Conservation (phyloP, 345 rosid genomes). For the Aegle marmelos region DNA sequence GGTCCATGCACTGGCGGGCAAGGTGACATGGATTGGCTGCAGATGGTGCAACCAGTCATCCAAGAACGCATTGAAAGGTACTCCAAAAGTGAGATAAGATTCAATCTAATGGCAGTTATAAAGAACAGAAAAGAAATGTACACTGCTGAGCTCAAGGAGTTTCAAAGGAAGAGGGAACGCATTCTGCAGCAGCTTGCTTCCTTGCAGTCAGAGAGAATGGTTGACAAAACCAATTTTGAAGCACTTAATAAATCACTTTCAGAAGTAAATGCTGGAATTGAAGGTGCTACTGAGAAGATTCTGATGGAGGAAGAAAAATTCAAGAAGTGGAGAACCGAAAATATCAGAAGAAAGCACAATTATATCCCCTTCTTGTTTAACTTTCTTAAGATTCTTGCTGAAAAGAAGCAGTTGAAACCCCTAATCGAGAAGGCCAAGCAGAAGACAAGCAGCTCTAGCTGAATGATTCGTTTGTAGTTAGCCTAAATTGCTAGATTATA, state of each 20-base stretch:
- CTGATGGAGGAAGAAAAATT: constrained; percentile 93
- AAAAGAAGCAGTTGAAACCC: constrained; percentile 98
- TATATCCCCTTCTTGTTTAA: constrained; percentile 94
- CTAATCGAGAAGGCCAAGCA: constrained; percentile 97
- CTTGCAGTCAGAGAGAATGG: constrained; percentile 51
- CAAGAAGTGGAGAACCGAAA: constrained; percentile 96
- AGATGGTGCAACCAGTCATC: constrained; percentile 90
- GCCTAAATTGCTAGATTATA: not conserved
- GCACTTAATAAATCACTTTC: constrained; percentile 55
- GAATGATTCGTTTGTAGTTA: constrained; percentile 10
- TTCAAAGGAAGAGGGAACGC: constrained; percentile 79
- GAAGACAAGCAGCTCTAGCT: constrained; percentile 58
- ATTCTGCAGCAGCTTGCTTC: constrained; percentile 63
- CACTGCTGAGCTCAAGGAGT: constrained; percentile 83
- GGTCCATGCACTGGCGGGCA: constrained; percentile 66
- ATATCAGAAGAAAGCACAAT: constrained; percentile 90
- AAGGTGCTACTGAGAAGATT: constrained; percentile 78
- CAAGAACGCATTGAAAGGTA: constrained; percentile 91
- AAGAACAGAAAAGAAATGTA: constrained; percentile 86
- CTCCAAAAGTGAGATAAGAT: constrained; percentile 90
- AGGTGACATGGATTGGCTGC: constrained; percentile 76
- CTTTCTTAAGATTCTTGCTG: constrained; percentile 95
- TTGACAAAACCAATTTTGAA: constrained; percentile 48
- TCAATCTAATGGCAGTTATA: constrained; percentile 91
- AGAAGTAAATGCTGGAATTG: constrained; percentile 74